Evolutionary conservation across 2,329 filamentous ascomycete genomes (phyloP).

Genomic region (Phaeosphaeriaceae sp.): DNA sequence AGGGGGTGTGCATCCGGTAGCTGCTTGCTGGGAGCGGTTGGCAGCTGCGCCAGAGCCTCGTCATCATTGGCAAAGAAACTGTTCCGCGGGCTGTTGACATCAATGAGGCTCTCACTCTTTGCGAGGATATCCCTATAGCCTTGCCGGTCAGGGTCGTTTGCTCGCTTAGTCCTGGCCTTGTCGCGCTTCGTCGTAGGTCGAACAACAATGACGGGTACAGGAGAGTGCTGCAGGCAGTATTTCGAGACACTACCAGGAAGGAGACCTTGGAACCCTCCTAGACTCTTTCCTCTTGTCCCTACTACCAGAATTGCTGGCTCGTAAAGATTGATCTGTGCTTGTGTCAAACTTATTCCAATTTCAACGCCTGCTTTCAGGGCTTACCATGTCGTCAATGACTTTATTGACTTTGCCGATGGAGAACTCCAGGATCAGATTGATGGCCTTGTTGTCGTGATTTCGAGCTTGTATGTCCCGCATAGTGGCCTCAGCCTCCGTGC

Average conservation of each 20-base stretch:
- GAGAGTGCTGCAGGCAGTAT: slow-evolving; percentile 92
- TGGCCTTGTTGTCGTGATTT: slow-evolving; percentile 81
- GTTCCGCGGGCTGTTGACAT: slow-evolving; percentile 55
- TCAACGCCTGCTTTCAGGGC: slow-evolving; percentile 29
- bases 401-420: slow-evolving; percentile 88
- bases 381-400: slow-evolving; percentile 87
- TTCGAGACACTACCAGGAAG: slow-evolving; percentile 91
- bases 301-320: slow-evolving; percentile 91
- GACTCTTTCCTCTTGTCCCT: slow-evolving; percentile 82
- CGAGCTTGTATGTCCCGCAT: slow-evolving; percentile 79
- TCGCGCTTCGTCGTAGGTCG: slow-evolving; percentile 84
- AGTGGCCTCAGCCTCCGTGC: slow-evolving; percentile 75
- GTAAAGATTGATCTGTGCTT: slow-evolving; percentile 80
- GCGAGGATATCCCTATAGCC: slow-evolving; percentile 81
- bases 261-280: slow-evolving; percentile 85
- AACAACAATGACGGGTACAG: slow-evolving; percentile 91
- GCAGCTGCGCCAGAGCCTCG: slow-evolving; percentile 58
- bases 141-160: slow-evolving; percentile 75
- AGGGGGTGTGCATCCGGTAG: slow-evolving; percentile 38
- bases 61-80: slow-evolving; percentile 52
- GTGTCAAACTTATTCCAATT: not conserved
- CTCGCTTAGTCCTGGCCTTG: slow-evolving; percentile 87
- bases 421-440: slow-evolving; percentile 86
- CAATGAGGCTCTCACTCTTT: slow-evolving; percentile 65
- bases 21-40: slow-evolving; percentile 54